A percentile compares a stretch with the other conserved stretches of the same genome.
Evolutionary conservation across 2,329 filamentous ascomycete genomes (phyloP).

Genomic region (Graphilbum ipis-grandicollis): DNA sequence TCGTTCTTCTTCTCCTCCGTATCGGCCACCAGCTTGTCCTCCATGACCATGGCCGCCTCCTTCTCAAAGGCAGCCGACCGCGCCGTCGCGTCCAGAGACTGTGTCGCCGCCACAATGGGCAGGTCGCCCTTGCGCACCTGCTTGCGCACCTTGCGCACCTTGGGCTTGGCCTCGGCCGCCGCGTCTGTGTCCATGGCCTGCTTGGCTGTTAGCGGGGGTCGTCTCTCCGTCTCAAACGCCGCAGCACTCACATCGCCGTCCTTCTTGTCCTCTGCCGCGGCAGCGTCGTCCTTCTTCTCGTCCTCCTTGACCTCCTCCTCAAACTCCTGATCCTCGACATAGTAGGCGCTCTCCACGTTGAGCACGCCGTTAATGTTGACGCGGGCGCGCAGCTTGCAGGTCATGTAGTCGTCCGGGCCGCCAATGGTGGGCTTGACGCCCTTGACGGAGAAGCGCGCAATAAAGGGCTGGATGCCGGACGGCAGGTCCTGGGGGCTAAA

Average conservation of each 20-base stretch:
- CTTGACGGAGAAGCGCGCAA: conserved; percentile 95
- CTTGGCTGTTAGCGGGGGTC: conserved; percentile 1
- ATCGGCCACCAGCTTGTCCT: conserved; percentile 95
- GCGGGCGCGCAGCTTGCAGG: conserved; percentile 97
- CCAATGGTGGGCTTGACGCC: conserved; percentile 66
- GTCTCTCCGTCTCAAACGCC: too few relatives aligned
- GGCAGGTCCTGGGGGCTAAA: conserved; percentile 73
- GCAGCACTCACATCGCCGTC: conserved; percentile 57
- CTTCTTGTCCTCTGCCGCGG: conserved; percentile 28
- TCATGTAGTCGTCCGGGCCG: conserved; percentile 94
- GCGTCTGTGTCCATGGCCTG: conserved; percentile 77
- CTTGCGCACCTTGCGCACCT: conserved; percentile 98
- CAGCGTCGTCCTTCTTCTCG: conserved; percentile 15
- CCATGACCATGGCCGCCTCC: conserved; percentile 84
- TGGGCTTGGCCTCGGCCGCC: conserved; percentile 42
- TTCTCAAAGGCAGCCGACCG: conserved; percentile 60
- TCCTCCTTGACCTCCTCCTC: conserved; percentile 46
- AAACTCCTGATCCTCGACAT: conserved; percentile 92
- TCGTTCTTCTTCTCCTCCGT: conserved; percentile 99
- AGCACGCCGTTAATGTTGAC: conserved; percentile 92
- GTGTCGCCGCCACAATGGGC: conserved; percentile 68
- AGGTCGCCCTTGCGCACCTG: conserved; percentile 95
- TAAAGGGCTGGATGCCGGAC: conserved; percentile 84
- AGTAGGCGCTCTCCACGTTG: conserved; percentile 94
- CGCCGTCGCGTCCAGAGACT: conserved; percentile 52